Conservation (phyloP, 1,284 basidiomycete species). For the Malassezia equina region DNA sequence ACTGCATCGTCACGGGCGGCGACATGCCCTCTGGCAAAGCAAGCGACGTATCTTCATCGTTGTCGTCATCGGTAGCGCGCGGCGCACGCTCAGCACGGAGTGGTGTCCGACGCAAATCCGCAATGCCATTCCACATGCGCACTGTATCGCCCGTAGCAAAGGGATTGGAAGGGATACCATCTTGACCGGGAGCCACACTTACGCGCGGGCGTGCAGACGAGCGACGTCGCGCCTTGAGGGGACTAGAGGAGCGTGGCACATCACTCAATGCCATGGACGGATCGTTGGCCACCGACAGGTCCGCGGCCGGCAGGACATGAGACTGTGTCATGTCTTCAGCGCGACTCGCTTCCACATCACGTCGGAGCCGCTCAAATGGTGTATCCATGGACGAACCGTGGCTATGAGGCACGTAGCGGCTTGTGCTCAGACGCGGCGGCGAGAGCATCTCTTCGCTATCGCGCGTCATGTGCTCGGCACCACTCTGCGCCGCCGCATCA, state of each 20-base stretch:
- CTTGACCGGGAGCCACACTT: not conserved
- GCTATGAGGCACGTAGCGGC: conserved; percentile 4
- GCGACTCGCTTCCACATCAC: conserved; percentile 54
- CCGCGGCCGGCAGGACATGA: conserved; percentile 8
- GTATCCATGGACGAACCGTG: conserved; percentile 54
- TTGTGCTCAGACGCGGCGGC: conserved; percentile 15
- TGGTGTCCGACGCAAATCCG: conserved; percentile 61
- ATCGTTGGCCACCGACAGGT: conserved; percentile 14
- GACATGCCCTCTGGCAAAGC: conserved; percentile 61
- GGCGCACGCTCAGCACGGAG: conserved; percentile 25
- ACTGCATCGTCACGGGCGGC: conserved; percentile 72
- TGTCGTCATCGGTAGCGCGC: not conserved
- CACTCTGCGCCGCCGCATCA: not conserved
- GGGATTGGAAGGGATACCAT: conserved; percentile 19
- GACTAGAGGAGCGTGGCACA: conserved; percentile 13
- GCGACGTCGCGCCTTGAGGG: conserved; percentile 11
- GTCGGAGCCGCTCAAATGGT: conserved; percentile 63
- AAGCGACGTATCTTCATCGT: conserved; percentile 51
- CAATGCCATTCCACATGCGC: conserved; percentile 60
- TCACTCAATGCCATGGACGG: conserved; percentile 8
- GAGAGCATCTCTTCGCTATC: conserved; percentile 14
- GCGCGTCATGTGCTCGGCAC: conserved; percentile 4
- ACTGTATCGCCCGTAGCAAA: conserved; percentile 27
- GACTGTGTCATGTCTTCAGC: conserved; percentile 45
- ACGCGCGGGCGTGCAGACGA: conserved; percentile 15